Percentiles rank a stretch among this genome's conserved stretches.
These are phyloP conservation scores for Peltaster fructicola DNA, from an alignment of 2,329 filamentous ascomycete genomes.

Conservation along the genomic window DNA sequence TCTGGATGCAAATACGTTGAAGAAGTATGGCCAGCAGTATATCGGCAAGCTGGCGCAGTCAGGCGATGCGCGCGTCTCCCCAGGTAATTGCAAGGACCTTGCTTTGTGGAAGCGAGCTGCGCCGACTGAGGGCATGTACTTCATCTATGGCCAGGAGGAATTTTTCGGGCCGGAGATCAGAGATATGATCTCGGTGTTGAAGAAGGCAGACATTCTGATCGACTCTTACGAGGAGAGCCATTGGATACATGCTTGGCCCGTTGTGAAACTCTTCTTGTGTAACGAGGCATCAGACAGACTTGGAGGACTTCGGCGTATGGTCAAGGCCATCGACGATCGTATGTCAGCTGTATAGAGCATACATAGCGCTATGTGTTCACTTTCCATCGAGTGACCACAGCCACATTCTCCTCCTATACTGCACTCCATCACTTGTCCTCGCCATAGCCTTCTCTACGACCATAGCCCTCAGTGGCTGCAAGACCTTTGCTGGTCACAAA, in stretches of 20 bases:
- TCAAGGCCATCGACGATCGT: no score
- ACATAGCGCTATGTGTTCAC: no score
- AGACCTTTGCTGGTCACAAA: conserved; percentile 32
- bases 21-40: conserved; percentile 55
- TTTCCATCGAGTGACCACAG: no score
- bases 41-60: conserved; percentile 33
- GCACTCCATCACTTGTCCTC: no score
- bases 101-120: conserved; percentile 49
- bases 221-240: conserved; percentile 42
- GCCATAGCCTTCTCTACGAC: conserved; percentile 6
- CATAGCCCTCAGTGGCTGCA: conserved; percentile 22
- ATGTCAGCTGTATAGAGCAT: no score
- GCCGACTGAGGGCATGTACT: conserved; percentile 48
- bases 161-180: conserved; percentile 56
- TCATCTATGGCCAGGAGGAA: conserved; percentile 61
- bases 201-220: conserved; percentile 36
- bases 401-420: no score
- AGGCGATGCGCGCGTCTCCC: conserved; percentile 45
- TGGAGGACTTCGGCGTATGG: conserved; percentile 26
- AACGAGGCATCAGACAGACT: conserved; percentile 28
- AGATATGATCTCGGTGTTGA: conserved; percentile 38
- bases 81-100: conserved; percentile 49
- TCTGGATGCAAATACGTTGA: conserved; percentile 47
- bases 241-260: conserved; percentile 68
- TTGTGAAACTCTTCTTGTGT: conserved; percentile 43